Conservation (phyloP, 176 grass and related monocot species). For the Leersia perrieri region DNA sequence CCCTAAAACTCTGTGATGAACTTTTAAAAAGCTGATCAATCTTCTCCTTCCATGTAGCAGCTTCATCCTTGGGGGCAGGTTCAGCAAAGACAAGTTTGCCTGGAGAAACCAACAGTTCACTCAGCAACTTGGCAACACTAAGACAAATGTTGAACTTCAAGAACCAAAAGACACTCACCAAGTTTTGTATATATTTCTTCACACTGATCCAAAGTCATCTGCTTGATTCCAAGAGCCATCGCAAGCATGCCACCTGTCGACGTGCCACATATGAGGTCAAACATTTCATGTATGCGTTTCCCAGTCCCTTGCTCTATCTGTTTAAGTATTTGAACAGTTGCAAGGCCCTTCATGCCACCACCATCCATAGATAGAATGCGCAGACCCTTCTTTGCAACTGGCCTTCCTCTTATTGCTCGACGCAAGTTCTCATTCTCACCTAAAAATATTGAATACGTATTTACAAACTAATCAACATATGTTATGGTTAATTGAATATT, state of each 20-base stretch:
- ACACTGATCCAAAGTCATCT: constrained; percentile 88
- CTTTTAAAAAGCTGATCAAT: constrained; percentile 97
- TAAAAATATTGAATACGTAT: constrained; percentile 37
- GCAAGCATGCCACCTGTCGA: constrained; percentile 98
- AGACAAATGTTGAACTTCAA: constrained; percentile 22
- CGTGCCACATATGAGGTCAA: constrained; percentile 98
- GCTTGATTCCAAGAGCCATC: constrained; percentile 94
- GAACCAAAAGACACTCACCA: constrained; percentile 50
- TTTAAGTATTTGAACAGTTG: constrained; percentile 97
- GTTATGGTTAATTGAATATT: constrained; percentile 19
- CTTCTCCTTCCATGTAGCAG: constrained; percentile 92
- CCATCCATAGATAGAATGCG: constrained; percentile 97
- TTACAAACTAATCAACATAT: constrained; percentile 20
- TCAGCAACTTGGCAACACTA: constrained; percentile 17
- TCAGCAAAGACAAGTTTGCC: constrained; percentile 98
- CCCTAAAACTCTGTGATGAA: constrained; percentile 96
- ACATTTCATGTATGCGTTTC: constrained; percentile 93
- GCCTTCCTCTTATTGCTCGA: constrained; percentile 78
- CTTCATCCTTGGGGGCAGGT: constrained; percentile 89
- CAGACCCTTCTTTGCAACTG: constrained; percentile 81
- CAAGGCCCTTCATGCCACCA: constrained; percentile 99
- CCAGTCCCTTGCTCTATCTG: constrained; percentile 98
- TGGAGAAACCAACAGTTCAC: constrained; percentile 49
- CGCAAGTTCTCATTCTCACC: constrained; percentile 96
- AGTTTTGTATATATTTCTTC: constrained; percentile 99